These are phyloP conservation scores for Ciborinia camelliae DNA, from an alignment of 2,329 filamentous ascomycete genomes.

Conservation along the genomic window DNA sequence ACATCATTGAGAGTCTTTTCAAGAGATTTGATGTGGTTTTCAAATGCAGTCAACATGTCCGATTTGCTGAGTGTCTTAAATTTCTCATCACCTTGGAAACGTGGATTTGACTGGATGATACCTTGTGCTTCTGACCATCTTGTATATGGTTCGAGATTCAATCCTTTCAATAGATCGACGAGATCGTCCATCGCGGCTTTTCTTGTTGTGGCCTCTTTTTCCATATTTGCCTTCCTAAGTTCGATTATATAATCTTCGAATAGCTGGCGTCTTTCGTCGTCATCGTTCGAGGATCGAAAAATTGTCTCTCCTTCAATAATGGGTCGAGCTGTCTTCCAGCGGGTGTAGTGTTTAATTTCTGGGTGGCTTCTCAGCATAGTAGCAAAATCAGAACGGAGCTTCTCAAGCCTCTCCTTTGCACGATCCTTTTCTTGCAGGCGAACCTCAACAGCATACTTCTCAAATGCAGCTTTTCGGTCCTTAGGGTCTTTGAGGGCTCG, in stretches of 20 bases:
- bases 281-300: slow-evolving; percentile 85
- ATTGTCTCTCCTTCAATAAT: slow-evolving; percentile 95
- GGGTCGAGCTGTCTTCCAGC: slow-evolving; percentile 92
- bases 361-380: slow-evolving; percentile 95
- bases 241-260: slow-evolving; percentile 91
- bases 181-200: slow-evolving; percentile 84
- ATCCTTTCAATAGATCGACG: slow-evolving; percentile 68
- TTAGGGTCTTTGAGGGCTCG: slow-evolving; percentile 89
- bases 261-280: slow-evolving; percentile 80
- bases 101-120: slow-evolving; percentile 72
- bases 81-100: slow-evolving; percentile 77
- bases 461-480: slow-evolving; percentile 85
- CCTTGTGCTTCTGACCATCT: slow-evolving; percentile 89
- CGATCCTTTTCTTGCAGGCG: slow-evolving; percentile 90
- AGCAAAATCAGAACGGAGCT: slow-evolving; percentile 89
- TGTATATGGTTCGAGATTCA: slow-evolving; percentile 89
- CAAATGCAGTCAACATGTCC: slow-evolving; percentile 89
- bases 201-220: slow-evolving; percentile 68
- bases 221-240: slow-evolving; percentile 75
- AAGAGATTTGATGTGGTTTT: slow-evolving; percentile 89
- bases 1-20: slow-evolving; percentile 90
- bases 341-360: slow-evolving; percentile 94
- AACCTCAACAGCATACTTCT: slow-evolving; percentile 90
- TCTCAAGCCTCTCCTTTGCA: slow-evolving; percentile 87
- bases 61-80: slow-evolving; percentile 82